Evolutionary conservation across 352 stramenopile species (phyloP), one percentile per base, ranked within the genome.

Genomic region (Phytophthora rubi): DNA sequence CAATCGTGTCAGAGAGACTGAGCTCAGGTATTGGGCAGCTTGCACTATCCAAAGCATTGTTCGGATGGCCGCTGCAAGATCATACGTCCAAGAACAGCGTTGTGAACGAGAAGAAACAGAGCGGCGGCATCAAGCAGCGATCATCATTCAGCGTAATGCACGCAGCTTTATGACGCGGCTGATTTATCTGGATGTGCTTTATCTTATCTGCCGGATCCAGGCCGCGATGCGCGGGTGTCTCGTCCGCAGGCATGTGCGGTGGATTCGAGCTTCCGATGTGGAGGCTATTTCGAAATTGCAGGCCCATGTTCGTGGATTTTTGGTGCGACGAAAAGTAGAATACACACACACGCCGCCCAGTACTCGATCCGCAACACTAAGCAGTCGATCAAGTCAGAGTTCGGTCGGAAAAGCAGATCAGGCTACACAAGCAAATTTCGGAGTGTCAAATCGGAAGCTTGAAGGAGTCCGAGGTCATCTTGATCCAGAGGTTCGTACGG

Each of bases 111-210:
- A 44, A 10, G 53, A 75, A 47, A 59, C 71, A 12, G 47, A 62
- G 21, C 48, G 39, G 16, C 59, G 48, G 6, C 18, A 89, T 10
- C 59, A 49, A 21, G 80, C 84, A 28, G 83, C 85, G 0, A 71
- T 75, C 0, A 15, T 77, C 3, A 89, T 96, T 30, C 88, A 96
- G 62, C 64, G 75, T 33, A 85, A 82, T 28, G 68, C 60, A 4
- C 81, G 82, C 7, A 70, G 68, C 13, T 89, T 85, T 48, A 76
- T 93, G 60, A 92, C 85, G 9, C 80, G 86, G 7, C 69, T 91
- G n/a, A 91, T 92, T 44, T 96, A 92, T 57, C 71, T 93, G 37
- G 85, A 94, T 54, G 82, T 94, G 8, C 67, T 94, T n/a, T 91
- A 91, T 57, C 70, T 91, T 45, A 82, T 94, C 45, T 86, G 81